Evolutionary conservation across 2,329 filamentous ascomycete species (phyloP).

Genomic region (Blumeriella jaapii): DNA sequence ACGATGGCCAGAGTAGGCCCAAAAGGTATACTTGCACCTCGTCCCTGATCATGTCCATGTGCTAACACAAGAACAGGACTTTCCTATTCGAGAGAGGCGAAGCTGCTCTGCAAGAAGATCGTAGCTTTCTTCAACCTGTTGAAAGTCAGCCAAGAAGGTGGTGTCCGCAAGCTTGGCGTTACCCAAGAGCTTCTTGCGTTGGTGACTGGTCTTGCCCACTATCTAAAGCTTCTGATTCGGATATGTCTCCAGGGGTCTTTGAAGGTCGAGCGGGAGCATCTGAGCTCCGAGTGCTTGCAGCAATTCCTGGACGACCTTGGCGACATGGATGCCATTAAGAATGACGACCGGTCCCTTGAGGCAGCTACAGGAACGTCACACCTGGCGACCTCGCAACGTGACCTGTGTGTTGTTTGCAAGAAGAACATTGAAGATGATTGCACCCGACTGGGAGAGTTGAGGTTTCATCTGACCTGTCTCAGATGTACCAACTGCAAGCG

Average conservation of each 20-base stretch:
- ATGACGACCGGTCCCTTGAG: constrained; percentile 54
- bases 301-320: constrained; percentile 75
- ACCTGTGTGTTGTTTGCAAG: constrained; percentile 72
- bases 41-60: background rate
- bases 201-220: constrained; percentile 91
- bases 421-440: constrained; percentile 94
- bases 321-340: constrained; percentile 67
- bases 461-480: constrained; percentile 79
- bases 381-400: constrained; percentile 64
- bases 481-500: constrained; percentile 57
- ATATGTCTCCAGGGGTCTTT: constrained; percentile 92
- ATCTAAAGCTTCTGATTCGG: constrained; percentile 91
- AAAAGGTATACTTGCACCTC: constrained; percentile 50
- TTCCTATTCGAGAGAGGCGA: constrained; percentile 90
- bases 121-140: constrained; percentile 94
- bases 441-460: constrained; percentile 57
- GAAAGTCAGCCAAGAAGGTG: constrained; percentile 87
- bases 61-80: constrained; percentile 43
- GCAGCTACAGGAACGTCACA: constrained; percentile 52
- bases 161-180: constrained; percentile 82
- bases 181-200: constrained; percentile 97
- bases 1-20: constrained; percentile 57
- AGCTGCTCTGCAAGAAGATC: constrained; percentile 98
- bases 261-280: constrained; percentile 77
- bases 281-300: constrained; percentile 62